Base-by-base conservation (phyloP, 2,329 filamentous ascomycete species). In the Hypoxylon sp. region DNA sequence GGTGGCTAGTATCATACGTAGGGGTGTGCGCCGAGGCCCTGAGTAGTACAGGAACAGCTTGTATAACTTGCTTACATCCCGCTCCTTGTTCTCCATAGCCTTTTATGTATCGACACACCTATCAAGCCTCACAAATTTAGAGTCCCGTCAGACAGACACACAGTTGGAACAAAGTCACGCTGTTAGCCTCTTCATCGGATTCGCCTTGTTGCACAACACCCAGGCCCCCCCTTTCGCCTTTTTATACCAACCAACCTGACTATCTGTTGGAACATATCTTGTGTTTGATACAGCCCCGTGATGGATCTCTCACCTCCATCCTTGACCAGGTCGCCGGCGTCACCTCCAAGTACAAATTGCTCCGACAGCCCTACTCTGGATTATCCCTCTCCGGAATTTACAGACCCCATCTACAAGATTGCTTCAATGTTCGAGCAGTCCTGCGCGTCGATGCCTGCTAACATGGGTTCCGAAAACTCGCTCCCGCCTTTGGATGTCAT, bases 221-320 rank as follows among this genome's bases (percentile, higher is more conserved):
- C 50, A 62, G 20, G 42, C 37, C 17, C 33, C 60, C 65, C 58
- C 62, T 50, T 59, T 60, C 46, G 35, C 37, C 61, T 55, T 69
- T 58, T 67, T 69, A 69, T 61, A 71, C 60, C 65, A 68, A 68
- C 68, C 65, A 69, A 65, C 57, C 61, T 48, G 61, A 33, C 53
- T 53, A 35, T 48, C 58, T 71, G 68, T 69, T 72, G 70, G 68
- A 62, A 68, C 64, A 35, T 64, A 53, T 68, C 58, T 65, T 56
- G 62, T 59, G 60, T 69, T 56, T 61, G 59, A 63, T 69, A 67
- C 63, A 71, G 63, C 63, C 70, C 67, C 73, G 76, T 75, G 78
- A 86, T 86, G 84, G 84, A 85, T 77, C 79, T 83, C 72, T 83
- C 83, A 77, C 84, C 84, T 73, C 84, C 82, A 61, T 80, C 83